phyloP scores from a whole-genome alignment of 1,139 yeast genomes.

The Suhomyces bokatorum region DNA sequence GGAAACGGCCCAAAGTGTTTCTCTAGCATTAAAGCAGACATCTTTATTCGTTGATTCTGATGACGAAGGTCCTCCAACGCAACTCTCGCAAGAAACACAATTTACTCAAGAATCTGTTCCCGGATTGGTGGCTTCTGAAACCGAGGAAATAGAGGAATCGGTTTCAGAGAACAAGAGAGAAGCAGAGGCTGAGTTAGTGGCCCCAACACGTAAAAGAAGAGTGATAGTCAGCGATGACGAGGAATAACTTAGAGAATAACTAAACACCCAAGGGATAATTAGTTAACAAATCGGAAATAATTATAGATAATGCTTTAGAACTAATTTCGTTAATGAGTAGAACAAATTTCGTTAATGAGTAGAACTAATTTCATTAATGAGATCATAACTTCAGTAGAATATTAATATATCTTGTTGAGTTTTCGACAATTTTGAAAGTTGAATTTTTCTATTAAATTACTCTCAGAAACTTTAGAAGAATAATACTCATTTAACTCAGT shows the following conservation, averaged over 20 bases:
- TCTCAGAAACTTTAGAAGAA: too few relatives aligned
- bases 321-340: too few relatives aligned
- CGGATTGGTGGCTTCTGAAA: constrained; percentile 11
- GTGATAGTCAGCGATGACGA: constrained; percentile 29
- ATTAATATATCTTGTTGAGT: too few relatives aligned
- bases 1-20: constrained; percentile 21
- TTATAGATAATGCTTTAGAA: background rate
- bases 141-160: constrained; percentile 4
- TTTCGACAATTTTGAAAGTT: too few relatives aligned
- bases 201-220: constrained; percentile 14
- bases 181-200: constrained; percentile 5
- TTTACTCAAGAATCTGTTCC: background rate
- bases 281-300: background rate
- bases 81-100: background rate
- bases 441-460: too few relatives aligned
- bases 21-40: constrained; percentile 27
- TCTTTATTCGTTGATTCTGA: constrained; percentile 23
- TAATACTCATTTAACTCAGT: too few relatives aligned
- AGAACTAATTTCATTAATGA: too few relatives aligned
- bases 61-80: constrained; percentile 3
- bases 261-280: background rate
- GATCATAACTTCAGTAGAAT: too few relatives aligned
- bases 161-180: background rate
- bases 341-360: too few relatives aligned
- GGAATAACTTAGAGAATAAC: constrained; percentile 24